Base-by-base conservation (phyloP, 257 asterid species). In the Rubia yunnanensis region DNA sequence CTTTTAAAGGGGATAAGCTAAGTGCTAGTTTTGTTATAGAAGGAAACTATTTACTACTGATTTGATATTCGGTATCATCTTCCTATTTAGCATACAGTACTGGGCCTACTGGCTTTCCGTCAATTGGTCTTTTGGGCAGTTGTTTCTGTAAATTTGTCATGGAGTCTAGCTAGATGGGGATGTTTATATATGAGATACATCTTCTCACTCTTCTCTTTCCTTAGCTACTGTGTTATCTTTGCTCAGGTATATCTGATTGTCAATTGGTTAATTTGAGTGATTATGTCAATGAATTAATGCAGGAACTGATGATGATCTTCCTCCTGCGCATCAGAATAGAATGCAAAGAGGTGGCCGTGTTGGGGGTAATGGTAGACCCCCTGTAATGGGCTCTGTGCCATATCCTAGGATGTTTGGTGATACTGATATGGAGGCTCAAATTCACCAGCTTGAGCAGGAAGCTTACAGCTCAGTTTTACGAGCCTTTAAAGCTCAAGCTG, bases 281-380 rank as follows among this genome's bases (percentile, higher is more conserved):
- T 27, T 73, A 13, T 52, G 53, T n/a, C 20, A 36, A 52, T 54
- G 23, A 39, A 20, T 60, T 64, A 44, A 64, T 83, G 66, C 92
- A 92, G 97, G 96, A 74, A 92, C 97, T 17, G 97, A 89, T 76
- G 96, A 92, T 77, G 98, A 89, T 79, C 84, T 89, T 63, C 98
- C 98, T 58, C 96, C 96, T 41, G 85, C 95, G 64, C 97, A 87
- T 76, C 96, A 84, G 78, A 92, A 80, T 82, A 87, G 96, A 80
- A 81, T 84, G 83, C 79, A 92, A 55, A 87, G 97, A 82, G 96
- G 96, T 48, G 94, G 86, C 26, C 91, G 87, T n/a, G 70, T 87
- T 56, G 77, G 88, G 39, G 91, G 92, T 39, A 92, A 87, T 78
- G 96, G 97, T 70, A 84, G 95, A 77, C 86, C 98, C 41, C 73